Percentiles rank a stretch among this genome's conserved stretches.
These are phyloP conservation scores for Backusella luteola DNA, from an alignment of 192 early-diverging fungal genomes.

Conservation along the genomic window DNA sequence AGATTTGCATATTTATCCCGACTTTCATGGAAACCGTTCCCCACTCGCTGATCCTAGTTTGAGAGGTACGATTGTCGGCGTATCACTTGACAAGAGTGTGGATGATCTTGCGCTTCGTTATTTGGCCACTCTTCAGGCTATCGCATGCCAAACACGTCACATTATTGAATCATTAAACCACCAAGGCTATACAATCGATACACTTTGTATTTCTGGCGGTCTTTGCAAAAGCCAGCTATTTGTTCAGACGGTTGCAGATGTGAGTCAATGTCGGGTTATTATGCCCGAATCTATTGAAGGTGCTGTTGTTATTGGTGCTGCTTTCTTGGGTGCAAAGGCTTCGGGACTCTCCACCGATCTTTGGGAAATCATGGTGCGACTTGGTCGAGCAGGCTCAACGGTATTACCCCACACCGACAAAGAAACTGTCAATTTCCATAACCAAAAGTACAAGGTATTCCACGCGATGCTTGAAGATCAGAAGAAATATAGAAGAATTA, in stretches of 20 bases:
- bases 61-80: slow-evolving; percentile 56
- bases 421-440: slow-evolving; percentile 39
- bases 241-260: slow-evolving; percentile 60
- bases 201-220: slow-evolving; percentile 66
- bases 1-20: slow-evolving; percentile 66
- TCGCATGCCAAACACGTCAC: slow-evolving; percentile 64
- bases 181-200: slow-evolving; percentile 52
- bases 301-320: slow-evolving; percentile 68
- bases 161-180: slow-evolving; percentile 55
- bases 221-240: slow-evolving; percentile 60
- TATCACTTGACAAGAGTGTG: slow-evolving; percentile 47
- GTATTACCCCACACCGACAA: slow-evolving; percentile 41
- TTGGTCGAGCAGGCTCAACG: slow-evolving; percentile 46
- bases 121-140: slow-evolving; percentile 54
- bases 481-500: slow-evolving; percentile 47
- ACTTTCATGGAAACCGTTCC: slow-evolving; percentile 75
- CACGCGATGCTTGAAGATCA: slow-evolving; percentile 60
- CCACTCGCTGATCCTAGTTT: slow-evolving; percentile 65
- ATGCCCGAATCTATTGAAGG: slow-evolving; percentile 55
- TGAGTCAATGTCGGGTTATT: slow-evolving; percentile 48
- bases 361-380: slow-evolving; percentile 54
- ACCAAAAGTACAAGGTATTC: slow-evolving; percentile 55
- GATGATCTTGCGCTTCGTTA: slow-evolving; percentile 55
- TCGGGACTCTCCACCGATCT: slow-evolving; percentile 31
- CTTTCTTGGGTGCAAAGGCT: slow-evolving; percentile 63